Conservation (phyloP, 2,329 filamentous ascomycete genomes). For the Byssoonygena ceratinophila region DNA sequence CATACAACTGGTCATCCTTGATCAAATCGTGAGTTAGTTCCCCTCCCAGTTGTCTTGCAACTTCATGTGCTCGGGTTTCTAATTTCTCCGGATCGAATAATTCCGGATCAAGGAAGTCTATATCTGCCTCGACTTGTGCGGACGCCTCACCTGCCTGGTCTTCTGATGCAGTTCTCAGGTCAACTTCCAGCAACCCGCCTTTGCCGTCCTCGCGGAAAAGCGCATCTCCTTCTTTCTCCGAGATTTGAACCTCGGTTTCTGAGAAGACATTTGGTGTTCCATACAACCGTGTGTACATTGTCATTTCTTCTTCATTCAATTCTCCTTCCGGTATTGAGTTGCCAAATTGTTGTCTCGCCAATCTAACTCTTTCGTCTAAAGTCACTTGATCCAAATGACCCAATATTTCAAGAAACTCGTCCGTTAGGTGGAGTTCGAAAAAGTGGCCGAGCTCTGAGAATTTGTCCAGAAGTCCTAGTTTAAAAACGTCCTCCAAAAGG, state of each 20-base stretch:
- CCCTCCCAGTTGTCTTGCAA: constrained; percentile 1
- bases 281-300: constrained; percentile 69
- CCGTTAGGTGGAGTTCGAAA: constrained; percentile 22
- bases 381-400: constrained; percentile 26
- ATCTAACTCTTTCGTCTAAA: constrained; percentile 45
- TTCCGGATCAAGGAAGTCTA: not conserved
- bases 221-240: constrained; percentile 26
- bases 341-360: constrained; percentile 64
- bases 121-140: constrained; percentile 18
- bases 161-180: constrained; percentile 24
- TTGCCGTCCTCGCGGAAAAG: constrained; percentile 32
- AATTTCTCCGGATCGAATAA: not conserved
- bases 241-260: constrained; percentile 23
- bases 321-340: constrained; percentile 63
- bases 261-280: constrained; percentile 52
- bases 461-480: constrained; percentile 26
- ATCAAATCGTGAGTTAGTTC: constrained; percentile 30
- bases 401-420: constrained; percentile 24
- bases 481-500: constrained; percentile 28
- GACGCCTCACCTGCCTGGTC: constrained; percentile 16
- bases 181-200: constrained; percentile 31
- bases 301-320: constrained; percentile 59
- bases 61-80: not conserved
- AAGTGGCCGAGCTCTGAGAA: constrained; percentile 20
- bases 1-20: constrained; percentile 32